Base-by-base conservation (phyloP, 2,329 filamentous ascomycete species). In the Pseudocercospora macadamiae region DNA sequence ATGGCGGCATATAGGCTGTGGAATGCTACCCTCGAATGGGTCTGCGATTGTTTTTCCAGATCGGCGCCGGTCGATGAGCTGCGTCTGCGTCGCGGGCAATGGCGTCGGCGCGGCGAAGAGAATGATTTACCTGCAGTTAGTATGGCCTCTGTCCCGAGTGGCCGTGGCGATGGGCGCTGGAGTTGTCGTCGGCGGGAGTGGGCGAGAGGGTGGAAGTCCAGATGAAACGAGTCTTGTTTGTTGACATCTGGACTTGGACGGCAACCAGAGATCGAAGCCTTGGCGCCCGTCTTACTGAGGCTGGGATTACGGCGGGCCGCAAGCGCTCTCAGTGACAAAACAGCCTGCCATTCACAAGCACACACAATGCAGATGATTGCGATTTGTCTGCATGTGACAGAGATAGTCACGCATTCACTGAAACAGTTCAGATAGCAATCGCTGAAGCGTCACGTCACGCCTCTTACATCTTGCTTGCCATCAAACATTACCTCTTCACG, bases 1-100 rank as follows among this genome's bases (percentile, higher is more conserved):
- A 16, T 21, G 32, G 21, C 45, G 30, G 42, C 53, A 55, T 55
- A 48, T 39, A 55, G 53, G 39, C 44, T 55, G 23, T 37, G 53
- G 53, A 55, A 55, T 48, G 53, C 53, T 55, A 32, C 39, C 18
- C 48, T 12, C 53, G 14, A 55, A 21, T 16, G n/a, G 30, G 32
- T 4, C 21, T 48, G 19, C 26, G 28, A 26, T 37, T 48, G 25
- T 48, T 55, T 49, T 49, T 55, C 39, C 23, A 49, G 25, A 48
- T 48, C 25, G 44, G 44, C 21, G 21, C 44, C 14, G 25, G 44
- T 12, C 25, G 44, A 28, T 30, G 26, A 25, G 45, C 45, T 49
- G 23, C 23, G 45, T 32, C 45, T 49, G 23, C 23, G 45, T 32
- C 45, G 45, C 45, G 45, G 45, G 45, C 45, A 21, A 49, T 21